Conservation (phyloP, 2,329 filamentous ascomycete genomes). For the Aspergillus pseudotamarii region DNA sequence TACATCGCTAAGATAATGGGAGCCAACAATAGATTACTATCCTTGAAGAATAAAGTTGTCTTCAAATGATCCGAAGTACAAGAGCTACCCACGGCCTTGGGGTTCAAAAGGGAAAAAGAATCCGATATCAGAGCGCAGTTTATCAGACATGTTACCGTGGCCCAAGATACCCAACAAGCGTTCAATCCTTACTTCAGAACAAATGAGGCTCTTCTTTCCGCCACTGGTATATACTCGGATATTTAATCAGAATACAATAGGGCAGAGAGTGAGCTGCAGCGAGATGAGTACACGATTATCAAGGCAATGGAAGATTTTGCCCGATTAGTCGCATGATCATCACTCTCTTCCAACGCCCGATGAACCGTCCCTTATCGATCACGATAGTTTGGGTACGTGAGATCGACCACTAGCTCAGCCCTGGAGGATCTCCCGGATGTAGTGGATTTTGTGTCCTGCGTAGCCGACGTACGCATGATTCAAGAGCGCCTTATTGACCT, state of each 20-base stretch:
- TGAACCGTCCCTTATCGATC: neutral
- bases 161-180: slow-evolving; percentile 10
- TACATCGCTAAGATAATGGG: slow-evolving; percentile 5
- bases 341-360: neutral
- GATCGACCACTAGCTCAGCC: slow-evolving; percentile 1
- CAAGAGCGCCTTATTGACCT: slow-evolving; percentile 26
- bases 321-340: neutral
- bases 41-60: slow-evolving; percentile 20
- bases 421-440: slow-evolving; percentile 15
- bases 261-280: slow-evolving; percentile 30
- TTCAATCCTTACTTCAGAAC: slow-evolving; percentile 11
- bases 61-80: slow-evolving; percentile 22
- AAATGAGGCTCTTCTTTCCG: slow-evolving; percentile 25
- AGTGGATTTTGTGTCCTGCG: slow-evolving; percentile 23
- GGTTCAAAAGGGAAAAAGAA: slow-evolving; percentile 30
- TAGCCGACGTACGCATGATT: slow-evolving; percentile 27
- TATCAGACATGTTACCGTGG: slow-evolving; percentile 26
- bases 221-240: slow-evolving; percentile 25
- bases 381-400: slow-evolving; percentile 1
- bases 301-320: slow-evolving; percentile 23
- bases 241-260: slow-evolving; percentile 29
- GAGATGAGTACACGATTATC: slow-evolving; percentile 29
- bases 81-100: slow-evolving; percentile 26
- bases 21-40: slow-evolving; percentile 13
- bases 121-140: slow-evolving; percentile 20